Base-by-base conservation (phyloP, 345 rosid genomes). In the Leavenworthia alabamica region DNA sequence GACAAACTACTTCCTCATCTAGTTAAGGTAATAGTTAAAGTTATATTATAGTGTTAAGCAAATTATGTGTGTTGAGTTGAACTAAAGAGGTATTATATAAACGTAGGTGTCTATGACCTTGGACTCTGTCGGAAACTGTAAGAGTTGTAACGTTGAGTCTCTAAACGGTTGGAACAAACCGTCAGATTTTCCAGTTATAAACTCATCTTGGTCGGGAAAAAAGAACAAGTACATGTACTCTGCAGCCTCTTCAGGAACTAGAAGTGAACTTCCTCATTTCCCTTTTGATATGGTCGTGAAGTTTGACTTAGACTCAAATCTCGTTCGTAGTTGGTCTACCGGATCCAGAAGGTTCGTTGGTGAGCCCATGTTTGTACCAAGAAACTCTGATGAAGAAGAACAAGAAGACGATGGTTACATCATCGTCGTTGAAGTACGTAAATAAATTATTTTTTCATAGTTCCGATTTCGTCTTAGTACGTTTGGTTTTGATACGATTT, bases 221-320 rank as follows among this genome's bases (percentile, higher is more conserved):
- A 73, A 70, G 58, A 83, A 78, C 60, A 50, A 12, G 15, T 80
- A 64, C 65, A 66, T 86, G 27, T 84, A 86, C 28, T 81, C 81
- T 1, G 86, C 95, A 13, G 53, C 95, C 12, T 70, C 95, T 26
- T 83, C 93, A 0, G 95, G 96, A 20, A 73, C 79, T 20, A 84
- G 96, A 14, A 73, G 43, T 13, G 43, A 78, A 22, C 71, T 92
- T 68, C 93, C 95, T 0, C 84, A 83, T 71, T 92, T 92, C 44
- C 96, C 96, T 1, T 86, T 92, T 9, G 95, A 92, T 53, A 86
- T 76, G 29, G 83, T 92, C 37, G 85, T 83, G 73, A 89, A 88
- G 81, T 68, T 88, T 9, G 70, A 86, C 64, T 43, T 68, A 29
- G 55, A 32, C 8, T 70, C 69, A 14, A 67, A 69, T 3, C 53